A percentile compares a stretch with the other conserved stretches of the same genome.
Evolutionary conservation across 1,284 basidiomycete species (phyloP).

Genomic region (Marasmius fiardii): DNA sequence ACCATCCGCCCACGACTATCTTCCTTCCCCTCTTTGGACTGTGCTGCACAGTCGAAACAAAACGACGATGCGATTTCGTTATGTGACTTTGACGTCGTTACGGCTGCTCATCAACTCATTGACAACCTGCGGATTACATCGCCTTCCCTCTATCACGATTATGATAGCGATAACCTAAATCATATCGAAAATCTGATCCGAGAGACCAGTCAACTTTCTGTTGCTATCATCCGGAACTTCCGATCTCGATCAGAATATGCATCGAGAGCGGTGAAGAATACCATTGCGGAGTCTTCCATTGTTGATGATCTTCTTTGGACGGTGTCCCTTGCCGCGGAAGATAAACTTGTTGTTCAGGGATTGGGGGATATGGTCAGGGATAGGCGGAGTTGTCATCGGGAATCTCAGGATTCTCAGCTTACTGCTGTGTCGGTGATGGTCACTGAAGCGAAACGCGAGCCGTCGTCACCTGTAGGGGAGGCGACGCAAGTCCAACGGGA

Average conservation of each 20-base stretch:
- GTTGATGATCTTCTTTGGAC: slow-evolving; percentile 35
- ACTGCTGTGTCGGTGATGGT: slow-evolving; percentile 42
- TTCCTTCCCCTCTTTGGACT: slow-evolving; percentile 40
- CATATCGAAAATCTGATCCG: slow-evolving; percentile 42
- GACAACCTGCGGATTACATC: slow-evolving; percentile 50
- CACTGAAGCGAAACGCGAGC: slow-evolving; percentile 10
- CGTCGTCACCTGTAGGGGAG: slow-evolving; percentile 21
- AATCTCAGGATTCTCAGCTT: slow-evolving; percentile 54
- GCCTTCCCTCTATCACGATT: slow-evolving; percentile 31
- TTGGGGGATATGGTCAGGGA: slow-evolving; percentile 27
- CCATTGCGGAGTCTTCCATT: slow-evolving; percentile 39
- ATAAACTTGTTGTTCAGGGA: slow-evolving; percentile 32
- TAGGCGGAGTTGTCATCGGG: slow-evolving; percentile 34
- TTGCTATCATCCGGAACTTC: slow-evolving; percentile 44
- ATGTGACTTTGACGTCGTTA: slow-evolving; percentile 39
- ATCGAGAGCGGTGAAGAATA: slow-evolving; percentile 42
- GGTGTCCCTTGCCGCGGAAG: slow-evolving; percentile 40
- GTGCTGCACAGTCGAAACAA: slow-evolving; percentile 27
- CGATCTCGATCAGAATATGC: slow-evolving; percentile 49
- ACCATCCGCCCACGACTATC: slow-evolving; percentile 51
- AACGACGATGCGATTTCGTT: slow-evolving; percentile 14
- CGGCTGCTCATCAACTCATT: slow-evolving; percentile 47
- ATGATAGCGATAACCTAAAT: slow-evolving; percentile 32
- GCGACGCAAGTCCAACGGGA: slow-evolving; percentile 31
- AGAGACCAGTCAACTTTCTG: slow-evolving; percentile 42